phyloP scores from a whole-genome alignment of 352 stramenopile genomes.

The Pythium biforme region DNA sequence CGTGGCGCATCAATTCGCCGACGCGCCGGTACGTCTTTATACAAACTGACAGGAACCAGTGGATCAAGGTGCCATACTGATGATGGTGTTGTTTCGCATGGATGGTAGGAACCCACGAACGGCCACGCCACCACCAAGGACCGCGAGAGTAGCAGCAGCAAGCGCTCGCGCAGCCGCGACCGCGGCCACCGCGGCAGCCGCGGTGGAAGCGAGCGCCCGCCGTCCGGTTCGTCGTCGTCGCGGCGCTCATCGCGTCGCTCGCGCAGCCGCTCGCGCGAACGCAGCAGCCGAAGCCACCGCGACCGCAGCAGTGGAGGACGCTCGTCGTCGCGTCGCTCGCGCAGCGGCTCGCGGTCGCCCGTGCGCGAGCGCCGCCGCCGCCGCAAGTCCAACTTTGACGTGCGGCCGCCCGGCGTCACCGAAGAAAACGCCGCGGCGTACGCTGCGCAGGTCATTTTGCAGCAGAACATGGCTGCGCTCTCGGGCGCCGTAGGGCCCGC shows the following conservation, averaged over 20 bases:
- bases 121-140: slow-evolving; percentile 15
- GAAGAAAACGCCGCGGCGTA: slow-evolving; percentile 82
- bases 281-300: no score
- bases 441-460: slow-evolving; percentile 78
- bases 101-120: slow-evolving; percentile 26
- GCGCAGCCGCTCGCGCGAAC: slow-evolving; percentile 26
- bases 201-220: slow-evolving; percentile 11
- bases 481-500: slow-evolving; percentile 57
- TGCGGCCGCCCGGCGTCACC: slow-evolving; percentile 74
- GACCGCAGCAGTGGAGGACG: no score
- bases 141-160: slow-evolving; percentile 11
- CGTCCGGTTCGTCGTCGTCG: slow-evolving; percentile 30
- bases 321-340: slow-evolving; percentile 47
- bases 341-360: slow-evolving; percentile 26
- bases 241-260: slow-evolving; percentile 43
- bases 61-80: background rate
- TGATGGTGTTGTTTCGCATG: background rate
- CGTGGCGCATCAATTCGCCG: slow-evolving; percentile 51
- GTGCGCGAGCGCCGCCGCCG: slow-evolving; percentile 36
- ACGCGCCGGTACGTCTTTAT: slow-evolving; percentile 47
- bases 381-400: slow-evolving; percentile 85
- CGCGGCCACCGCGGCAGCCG: slow-evolving; percentile 22
- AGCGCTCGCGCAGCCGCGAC: slow-evolving; percentile 38
- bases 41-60: background rate
- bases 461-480: slow-evolving; percentile 79